These are phyloP conservation scores for Somion occarium DNA, from an alignment of 1,284 basidiomycete species.

Conservation along the genomic window DNA sequence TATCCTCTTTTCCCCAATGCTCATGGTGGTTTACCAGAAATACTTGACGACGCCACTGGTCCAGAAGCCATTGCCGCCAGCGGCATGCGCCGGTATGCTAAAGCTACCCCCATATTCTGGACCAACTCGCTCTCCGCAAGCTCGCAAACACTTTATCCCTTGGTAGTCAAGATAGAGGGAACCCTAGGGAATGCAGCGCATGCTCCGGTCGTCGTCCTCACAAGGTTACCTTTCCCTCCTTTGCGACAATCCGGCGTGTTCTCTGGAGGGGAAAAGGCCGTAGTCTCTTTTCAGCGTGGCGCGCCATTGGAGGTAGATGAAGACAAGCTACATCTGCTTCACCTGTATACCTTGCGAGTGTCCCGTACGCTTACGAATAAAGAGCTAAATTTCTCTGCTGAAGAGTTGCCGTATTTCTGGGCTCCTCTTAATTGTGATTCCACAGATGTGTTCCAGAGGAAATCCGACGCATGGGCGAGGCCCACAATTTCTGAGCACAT, in stretches of 20 bases:
- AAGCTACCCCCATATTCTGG: constrained; percentile 64
- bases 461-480: constrained; percentile 22
- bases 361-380: constrained; percentile 65
- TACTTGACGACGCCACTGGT: constrained; percentile 8
- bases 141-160: constrained; percentile 44
- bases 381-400: constrained; percentile 45
- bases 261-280: constrained; percentile 40
- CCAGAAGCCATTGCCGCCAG: constrained; percentile 12
- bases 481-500: constrained; percentile 44
- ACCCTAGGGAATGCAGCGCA: constrained; percentile 28
- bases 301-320: constrained; percentile 46
- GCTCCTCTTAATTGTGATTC: constrained; percentile 45
- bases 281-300: constrained; percentile 39
- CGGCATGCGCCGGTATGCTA: constrained; percentile 37
- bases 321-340: constrained; percentile 42
- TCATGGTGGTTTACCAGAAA: not conserved
- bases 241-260: constrained; percentile 55
- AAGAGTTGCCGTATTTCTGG: constrained; percentile 58
- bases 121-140: constrained; percentile 30
- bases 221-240: constrained; percentile 56
- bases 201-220: constrained; percentile 59
- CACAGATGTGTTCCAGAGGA: constrained; percentile 15
- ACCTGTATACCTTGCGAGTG: constrained; percentile 58
- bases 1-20: constrained; percentile 43
- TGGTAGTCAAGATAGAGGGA: constrained; percentile 37